Conservation (phyloP, 1,139 yeast species). For the Saccharomycopsis phalli region DNA sequence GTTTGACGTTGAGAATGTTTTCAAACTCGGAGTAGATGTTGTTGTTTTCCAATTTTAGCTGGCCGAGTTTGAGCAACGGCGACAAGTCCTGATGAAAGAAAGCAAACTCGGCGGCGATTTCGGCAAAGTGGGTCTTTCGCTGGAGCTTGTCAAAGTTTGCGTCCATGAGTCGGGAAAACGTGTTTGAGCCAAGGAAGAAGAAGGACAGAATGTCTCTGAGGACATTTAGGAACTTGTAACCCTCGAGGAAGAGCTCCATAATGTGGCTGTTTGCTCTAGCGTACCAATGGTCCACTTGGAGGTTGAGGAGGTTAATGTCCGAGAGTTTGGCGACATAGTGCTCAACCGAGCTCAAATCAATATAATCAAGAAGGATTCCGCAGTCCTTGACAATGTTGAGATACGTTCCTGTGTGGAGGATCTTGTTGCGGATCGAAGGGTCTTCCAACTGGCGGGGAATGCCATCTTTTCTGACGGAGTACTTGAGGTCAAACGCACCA, state of each 20-base stretch:
- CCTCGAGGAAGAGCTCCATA: constrained; percentile 49
- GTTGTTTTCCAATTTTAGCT: constrained; percentile 30
- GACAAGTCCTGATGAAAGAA: constrained; percentile 1
- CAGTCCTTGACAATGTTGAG: constrained; percentile 64
- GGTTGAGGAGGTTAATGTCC: constrained; percentile 19
- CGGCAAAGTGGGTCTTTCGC: constrained; percentile 30
- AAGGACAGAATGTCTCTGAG: constrained; percentile 43
- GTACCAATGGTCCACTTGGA: constrained; percentile 56
- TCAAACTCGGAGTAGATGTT: constrained; percentile 52
- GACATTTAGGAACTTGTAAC: constrained; percentile 44
- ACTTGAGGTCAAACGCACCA: constrained; percentile 69
- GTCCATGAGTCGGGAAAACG: constrained; percentile 30
- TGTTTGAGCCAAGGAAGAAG: constrained; percentile 48
- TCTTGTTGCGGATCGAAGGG: constrained; percentile 50
- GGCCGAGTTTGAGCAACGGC: constrained; percentile 9
- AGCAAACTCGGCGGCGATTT: constrained; percentile 25
- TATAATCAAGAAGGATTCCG: constrained; percentile 28
- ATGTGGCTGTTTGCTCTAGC: constrained; percentile 58
- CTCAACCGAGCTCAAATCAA: not conserved
- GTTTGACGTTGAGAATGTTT: constrained; percentile 54
- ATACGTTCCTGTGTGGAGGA: constrained; percentile 78
- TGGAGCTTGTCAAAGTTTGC: constrained; percentile 31
- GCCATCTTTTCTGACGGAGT: constrained; percentile 67
- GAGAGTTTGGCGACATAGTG: constrained; percentile 11
- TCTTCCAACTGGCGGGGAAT: constrained; percentile 55